Evolutionary conservation across 345 rosid species (phyloP), one percentile per base, ranked within the genome.

Genomic region (Corchorus capsularis): DNA sequence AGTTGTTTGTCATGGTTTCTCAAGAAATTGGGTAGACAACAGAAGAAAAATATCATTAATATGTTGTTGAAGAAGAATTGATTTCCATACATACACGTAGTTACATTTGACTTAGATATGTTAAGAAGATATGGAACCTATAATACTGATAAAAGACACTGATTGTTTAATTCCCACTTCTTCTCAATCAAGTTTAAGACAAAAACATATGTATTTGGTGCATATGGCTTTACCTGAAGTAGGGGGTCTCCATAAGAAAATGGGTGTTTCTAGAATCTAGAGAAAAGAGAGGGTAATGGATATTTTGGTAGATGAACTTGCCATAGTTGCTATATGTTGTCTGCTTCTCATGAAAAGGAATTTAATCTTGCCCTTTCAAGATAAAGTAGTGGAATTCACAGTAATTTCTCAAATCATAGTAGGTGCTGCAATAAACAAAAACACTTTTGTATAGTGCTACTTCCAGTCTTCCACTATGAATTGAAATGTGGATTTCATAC

Each of bases 391-490:
- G 45, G 82, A 54, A 74, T 78, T 78, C 76, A 79, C 80, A 74
- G 72, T 77, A 55, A n/a, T n/a, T n/a, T n/a, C n/a, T n/a, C n/a
- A n/a, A n/a, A n/a, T n/a, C n/a, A n/a, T n/a, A 60, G 88, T 88
- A 75, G 86, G 89, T 88, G 83, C 74, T 80, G 82, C 79, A 81
- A 77, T 84, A 82, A 89, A 80, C 60, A 79, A 72, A 80, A 43
- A 11, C 8, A 19, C 41, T 78, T 73, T 74, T 45, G 81, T 79
- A 19, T 75, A 83, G 97, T 95, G 96, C 92, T 86, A 22, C 76
- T 63, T 78, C 93, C 96, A 91, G n/a, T n/a, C n/a, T n/a, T n/a
- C 91, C 85, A 82, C 61, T 53, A 41, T 32, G 76, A n/a, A n/a
- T n/a, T n/a, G n/a, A n/a, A n/a, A n/a, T 67, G 75, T 77, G 87